Conservation (phyloP, 169 alveolate species). For the Eimeria tenella region DNA sequence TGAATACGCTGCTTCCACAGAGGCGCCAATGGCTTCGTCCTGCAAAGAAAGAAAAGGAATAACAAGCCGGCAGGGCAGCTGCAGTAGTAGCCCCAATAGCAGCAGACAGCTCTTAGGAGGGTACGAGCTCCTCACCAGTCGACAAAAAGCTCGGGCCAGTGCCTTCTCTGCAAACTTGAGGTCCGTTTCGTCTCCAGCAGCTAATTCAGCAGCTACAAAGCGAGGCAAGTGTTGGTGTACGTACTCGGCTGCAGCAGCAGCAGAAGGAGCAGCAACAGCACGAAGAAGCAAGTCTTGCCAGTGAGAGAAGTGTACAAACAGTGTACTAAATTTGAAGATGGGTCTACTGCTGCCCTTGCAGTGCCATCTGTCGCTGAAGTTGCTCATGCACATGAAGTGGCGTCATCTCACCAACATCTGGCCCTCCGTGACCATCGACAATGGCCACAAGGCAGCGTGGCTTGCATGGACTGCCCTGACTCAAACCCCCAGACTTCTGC, state of each 20-base stretch:
- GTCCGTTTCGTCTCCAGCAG: background rate
- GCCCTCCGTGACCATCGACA: slow-evolving; percentile 51
- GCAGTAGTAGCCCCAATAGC: background rate
- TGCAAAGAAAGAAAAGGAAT: background rate
- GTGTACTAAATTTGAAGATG: background rate
- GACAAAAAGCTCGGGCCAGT: slow-evolving; percentile 59
- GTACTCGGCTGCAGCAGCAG: slow-evolving; percentile 70
- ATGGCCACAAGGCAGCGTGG: slow-evolving; percentile 57
- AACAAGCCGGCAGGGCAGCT: background rate
- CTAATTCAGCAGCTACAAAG: slow-evolving; percentile 46
- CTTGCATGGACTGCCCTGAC: background rate
- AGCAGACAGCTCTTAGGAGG: slow-evolving; percentile 4
- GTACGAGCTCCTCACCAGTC: slow-evolving; percentile 9
- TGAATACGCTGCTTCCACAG: slow-evolving; percentile 27
- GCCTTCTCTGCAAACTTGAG: background rate
- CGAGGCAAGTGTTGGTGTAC: slow-evolving; percentile 55
- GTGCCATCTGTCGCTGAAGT: slow-evolving; percentile 8
- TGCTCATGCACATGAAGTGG: background rate
- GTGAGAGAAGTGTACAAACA: too few species aligned
- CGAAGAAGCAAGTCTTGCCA: background rate
- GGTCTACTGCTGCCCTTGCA: background rate
- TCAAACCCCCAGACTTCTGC: slow-evolving; percentile 15
- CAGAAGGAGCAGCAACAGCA: slow-evolving; percentile 26
- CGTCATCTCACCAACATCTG: slow-evolving; percentile 48
- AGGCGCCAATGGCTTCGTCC: slow-evolving; percentile 24